Evolutionary conservation across 345 rosid species (phyloP), one percentile per base, ranked within the genome.

Genomic region (Bruguiera gymnorhiza): DNA sequence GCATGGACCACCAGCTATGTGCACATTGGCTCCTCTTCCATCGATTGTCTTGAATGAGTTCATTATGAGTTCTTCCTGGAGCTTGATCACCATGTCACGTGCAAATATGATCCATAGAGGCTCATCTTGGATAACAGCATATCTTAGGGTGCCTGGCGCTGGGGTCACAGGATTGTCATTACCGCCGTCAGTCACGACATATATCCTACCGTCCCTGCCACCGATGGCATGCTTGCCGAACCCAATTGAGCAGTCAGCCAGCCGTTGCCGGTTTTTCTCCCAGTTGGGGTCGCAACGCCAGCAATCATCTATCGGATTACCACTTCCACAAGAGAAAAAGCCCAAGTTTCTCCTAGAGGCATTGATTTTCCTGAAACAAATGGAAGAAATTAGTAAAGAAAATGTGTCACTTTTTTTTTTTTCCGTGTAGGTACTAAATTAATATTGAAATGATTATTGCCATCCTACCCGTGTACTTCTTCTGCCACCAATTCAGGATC

Each of bases 1-100:
- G 62, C 80, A 76, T 32, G 80, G 80, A 32, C 80, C 80, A 1
- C 69, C 75, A 0, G 80, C 75, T 15, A 76, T 76, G 59, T 76
- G 80, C 23, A 76, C 80, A 21, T 18, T 66, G 6, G 68, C 72
- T 29, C 80, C 80, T 67, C 80, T 67, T 8, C 80, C 76, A 59
- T 76, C 80, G 23, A 76, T 62, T 6, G 80, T 76, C 66, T 76
- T 76, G 72, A 76, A 76, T 13, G 80, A 76, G n/a, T 76, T 76
- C 75, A 76, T 71, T 2, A 76, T 71, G 16, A 76, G 34, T 48
- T 76, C 80, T 61, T 62, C 72, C 39, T 67, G 71, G 0, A 76
- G 64, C 57, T 9, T 67, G 43, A 76, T 76, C 51, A 67, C 69
- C 80, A 76, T 76, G 55, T 76, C 76, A 0, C 73, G 52, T 1